Base-by-base conservation (phyloP, 2,329 filamentous ascomycete genomes). In the Aspergillus sp. region DNA sequence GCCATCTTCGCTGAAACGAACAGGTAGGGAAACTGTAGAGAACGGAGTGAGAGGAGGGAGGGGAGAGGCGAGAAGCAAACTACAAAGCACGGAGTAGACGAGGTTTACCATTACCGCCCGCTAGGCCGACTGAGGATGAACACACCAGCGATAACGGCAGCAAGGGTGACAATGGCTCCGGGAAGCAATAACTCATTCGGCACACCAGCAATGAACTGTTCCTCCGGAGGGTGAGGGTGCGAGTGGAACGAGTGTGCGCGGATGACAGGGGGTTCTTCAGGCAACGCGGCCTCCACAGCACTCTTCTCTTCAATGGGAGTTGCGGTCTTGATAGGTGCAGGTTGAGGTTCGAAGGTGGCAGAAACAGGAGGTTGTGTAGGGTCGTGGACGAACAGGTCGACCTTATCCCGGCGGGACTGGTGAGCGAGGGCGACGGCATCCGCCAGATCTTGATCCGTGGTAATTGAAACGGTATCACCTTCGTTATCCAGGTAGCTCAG, bases 401-500 rank as follows among this genome's bases (percentile, higher is more conserved):
- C 93, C 77, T 98, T 98, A 58, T 97, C 93, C 41, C 83, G 84
- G 57, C 77, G 82, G 41, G 81, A 79, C 49, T 86, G 83, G 51
- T 88, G 85, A 4, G 91, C 88, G 23, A 97, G 79, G 17, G 84
- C 77, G 56, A 98, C 88, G 1, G 93, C 90, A 69, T 98, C 93
- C 2, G 93, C 72, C 38, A 98, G 79, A 65, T 98, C 93, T 55
- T 91, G 85, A 63, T 97, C 90, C 0, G 91, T 95, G 9, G 93
- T 98, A 65, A 98, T 95, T 37, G 90, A 95, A 13, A 98, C 90
- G 0, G 88, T 90, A 65, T 98, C 93, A 48, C 93, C 91, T 65
- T 98, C 93, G 59, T 97, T 91, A 65, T 98, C 93, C 57, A 97
- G 76, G 64, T 97, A 98, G 75, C 90, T 95, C 52, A 98, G 75